Conservation (phyloP, 495 filamentous ascomycete genomes). For the Aspergillus coremiiformis region DNA sequence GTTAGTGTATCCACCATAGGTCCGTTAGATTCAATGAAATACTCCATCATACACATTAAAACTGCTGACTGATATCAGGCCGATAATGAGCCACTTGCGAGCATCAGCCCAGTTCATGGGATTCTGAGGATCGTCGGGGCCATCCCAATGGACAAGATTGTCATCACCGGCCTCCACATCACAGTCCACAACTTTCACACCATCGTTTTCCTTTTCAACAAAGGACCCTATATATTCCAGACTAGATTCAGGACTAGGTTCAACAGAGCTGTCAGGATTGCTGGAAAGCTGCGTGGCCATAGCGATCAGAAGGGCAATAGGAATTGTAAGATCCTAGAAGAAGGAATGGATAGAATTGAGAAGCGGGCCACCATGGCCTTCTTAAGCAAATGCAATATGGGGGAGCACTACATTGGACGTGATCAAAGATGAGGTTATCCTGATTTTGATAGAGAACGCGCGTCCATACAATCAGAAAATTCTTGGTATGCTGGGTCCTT, state of each 20-base stretch:
- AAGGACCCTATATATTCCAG: neutral
- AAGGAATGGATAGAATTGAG: neutral
- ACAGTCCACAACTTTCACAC: neutral
- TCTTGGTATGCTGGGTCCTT: slow-evolving; percentile 4
- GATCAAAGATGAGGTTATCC: neutral
- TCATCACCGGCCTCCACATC: slow-evolving; percentile 1
- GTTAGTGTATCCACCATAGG: neutral
- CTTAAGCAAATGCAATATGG: neutral
- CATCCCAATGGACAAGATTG: slow-evolving; percentile 10
- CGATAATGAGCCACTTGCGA: slow-evolving; percentile 39
- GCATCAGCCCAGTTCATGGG: slow-evolving; percentile 36
- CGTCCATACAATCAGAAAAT: neutral
- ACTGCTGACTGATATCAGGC: slow-evolving; percentile 26
- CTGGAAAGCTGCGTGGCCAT: neutral
- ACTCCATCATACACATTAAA: slow-evolving; percentile 33
- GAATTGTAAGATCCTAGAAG: neutral
- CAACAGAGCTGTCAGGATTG: neutral
- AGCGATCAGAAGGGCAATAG: neutral
- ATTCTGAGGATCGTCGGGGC: slow-evolving; percentile 27
- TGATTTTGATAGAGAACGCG: slow-evolving; percentile 3
- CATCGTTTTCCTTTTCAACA: neutral
- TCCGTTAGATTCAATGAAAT: neutral
- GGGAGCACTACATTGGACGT: neutral
- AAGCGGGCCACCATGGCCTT: neutral
- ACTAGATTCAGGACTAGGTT: neutral